Base-by-base conservation (phyloP, 2,329 filamentous ascomycete genomes). In the Colletotrichum euphorbiae region DNA sequence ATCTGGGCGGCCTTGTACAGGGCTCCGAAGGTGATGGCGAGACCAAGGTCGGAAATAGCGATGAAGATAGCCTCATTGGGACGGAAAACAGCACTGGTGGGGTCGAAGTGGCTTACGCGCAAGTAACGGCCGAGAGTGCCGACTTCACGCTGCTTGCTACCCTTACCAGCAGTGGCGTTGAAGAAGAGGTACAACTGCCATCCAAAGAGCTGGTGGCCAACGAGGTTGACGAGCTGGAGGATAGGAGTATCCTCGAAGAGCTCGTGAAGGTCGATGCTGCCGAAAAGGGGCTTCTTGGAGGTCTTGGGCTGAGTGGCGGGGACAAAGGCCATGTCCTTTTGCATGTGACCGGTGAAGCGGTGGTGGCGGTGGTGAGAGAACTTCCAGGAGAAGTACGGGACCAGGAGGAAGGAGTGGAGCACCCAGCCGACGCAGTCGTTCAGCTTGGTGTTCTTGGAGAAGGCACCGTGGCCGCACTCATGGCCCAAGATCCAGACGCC, bases 321-420 rank as follows among this genome's bases (percentile, higher is more conserved):
- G 15, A 90, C 88, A 69, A 89, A 90, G 19, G 85, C 87, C 75
- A 89, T 90, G 76, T 91, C 89, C 80, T 88, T 89, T 67, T 89
- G 84, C 80, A 91, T 88, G 80, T 91, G 86, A 71, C 88, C 88
- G 50, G 88, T 89, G 78, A 87, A 90, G 71, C 86, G 86, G 80
- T 93, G 91, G 78, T 93, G 91, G 57, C 90, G 85, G 67, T 85
- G 84, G 77, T 93, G 91, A 36, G 86, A 89, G 76, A 88, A 89
- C 80, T 91, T 89, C 90, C 90, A 93, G 55, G 87, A 89, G 80
- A 91, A 92, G 80, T 90, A 93, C 3, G 91, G 91, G 2, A 91
- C 89, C 70, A 90, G 77, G 43, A 92, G 82, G 67, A 85, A 81
- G 6, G 87, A 90, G 82, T 93, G 90, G n/a, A 89, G 78, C 55